Evolutionary conservation across 164 flowering plant species (phyloP), one percentile per base, ranked within the genome.

Genomic region (Cinnamomum chago): DNA sequence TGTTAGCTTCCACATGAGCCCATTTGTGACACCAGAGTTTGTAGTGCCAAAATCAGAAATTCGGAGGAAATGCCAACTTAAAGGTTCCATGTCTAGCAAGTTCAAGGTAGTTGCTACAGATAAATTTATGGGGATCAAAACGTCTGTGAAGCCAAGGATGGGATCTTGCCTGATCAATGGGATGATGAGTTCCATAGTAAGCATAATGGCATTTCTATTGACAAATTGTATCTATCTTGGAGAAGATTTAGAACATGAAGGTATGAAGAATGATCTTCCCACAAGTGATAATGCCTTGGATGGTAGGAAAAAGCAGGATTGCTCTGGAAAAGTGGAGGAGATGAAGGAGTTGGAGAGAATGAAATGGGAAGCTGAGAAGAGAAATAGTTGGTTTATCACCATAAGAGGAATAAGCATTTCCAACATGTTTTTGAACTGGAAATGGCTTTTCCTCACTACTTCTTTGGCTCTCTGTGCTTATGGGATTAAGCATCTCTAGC

Each of bases 1-100:
- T 0, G 86, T 93, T 7, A 81, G 82, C 68, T 90, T 95, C 70
- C 87, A 90, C 60, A 70, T 89, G 58, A 85, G 86, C 72, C 89
- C 84, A 27, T 78, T 51, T 7, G 68, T 72, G 25, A 23, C 74
- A 58, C 75, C 18, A 25, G 78, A 80, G 55, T 76, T 75, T 33
- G 47, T 78, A 0, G 28, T 58, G 6, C 67, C 62, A 50, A 83
- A 79, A 72, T 24, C 35, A 14, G 58, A 72, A 15, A 52, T 18
- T 28, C 65, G 68, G 22, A 65, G 55, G 67, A 65, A 47, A 65
- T n/a, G 52, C 18, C 64, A 75, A 50, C 52, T 50, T 5, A 30
- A 70, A 27, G 23, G 70, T 25, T 75, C 68, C 20, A 33, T 77
- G 74, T 72, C 77, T 22, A 58, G 78, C 18, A 81, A 79, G 72